Base-by-base conservation (phyloP, 2,329 filamentous ascomycete species). In the Neofusicoccum sp. region DNA sequence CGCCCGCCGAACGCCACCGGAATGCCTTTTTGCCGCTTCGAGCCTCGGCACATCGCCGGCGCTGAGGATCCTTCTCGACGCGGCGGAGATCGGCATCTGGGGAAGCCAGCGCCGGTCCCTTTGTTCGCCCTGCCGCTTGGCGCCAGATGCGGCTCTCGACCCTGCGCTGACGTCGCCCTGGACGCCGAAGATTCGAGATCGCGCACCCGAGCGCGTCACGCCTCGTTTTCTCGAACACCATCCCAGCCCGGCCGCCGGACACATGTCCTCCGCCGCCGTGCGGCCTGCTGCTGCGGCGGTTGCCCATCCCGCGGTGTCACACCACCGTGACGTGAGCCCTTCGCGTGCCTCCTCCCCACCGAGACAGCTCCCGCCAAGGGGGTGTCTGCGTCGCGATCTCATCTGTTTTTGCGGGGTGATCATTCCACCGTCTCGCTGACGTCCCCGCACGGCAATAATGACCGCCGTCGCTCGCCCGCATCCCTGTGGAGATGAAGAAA, bases 271-370 rank as follows among this genome's bases (percentile, higher is more conserved):
- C 16, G 28, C 33, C 26, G 26, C n/a, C 6, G 16, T 48, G 57
- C 44, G 34, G 48, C 54, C 26, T 45, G 26, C 26, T 7, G 4
- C 31, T n/a, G 41, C 24, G 14, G 16, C 16, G 38, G 36, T 59
- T 34, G 44, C 43, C 44, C 33, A 40, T 16, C 33, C 28, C 24
- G n/a, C 9, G 4, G 12, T 44, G 45, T 60, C 58, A 60, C 58
- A 60, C 58, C 58, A 60, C 47, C 47, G 58, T 60, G 58, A 60
- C 58, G 58, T 60, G 58, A 60, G 43, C 57, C 26, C 14, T 24
- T 43, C 45, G 20, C 31, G 41, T 44, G 31, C 12, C 57, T 40
- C 28, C 36, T 43, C 36, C 11, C 53, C 3, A n/a, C 33, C 31
- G 56, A 28, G 54, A 38, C 40, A 58, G 43, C 24, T 45, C 26